phyloP scores from a whole-genome alignment of 2,329 filamentous ascomycete species.

The Zopfia rhizophila region DNA sequence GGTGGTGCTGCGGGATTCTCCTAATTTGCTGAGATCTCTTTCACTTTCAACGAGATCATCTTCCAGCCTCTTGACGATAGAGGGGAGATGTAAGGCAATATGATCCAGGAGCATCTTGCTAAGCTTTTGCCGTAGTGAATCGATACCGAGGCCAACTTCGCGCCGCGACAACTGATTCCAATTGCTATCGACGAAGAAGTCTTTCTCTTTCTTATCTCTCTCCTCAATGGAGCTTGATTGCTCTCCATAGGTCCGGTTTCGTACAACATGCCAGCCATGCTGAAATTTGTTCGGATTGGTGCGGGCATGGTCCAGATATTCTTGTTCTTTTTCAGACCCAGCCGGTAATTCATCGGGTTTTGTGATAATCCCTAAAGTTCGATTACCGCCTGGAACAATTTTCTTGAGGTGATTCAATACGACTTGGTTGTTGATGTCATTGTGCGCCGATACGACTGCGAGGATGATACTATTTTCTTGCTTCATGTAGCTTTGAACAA shows the following conservation, averaged over 20 bases:
- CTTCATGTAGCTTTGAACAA: slow-evolving; percentile 64
- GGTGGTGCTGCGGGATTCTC: slow-evolving; percentile 56
- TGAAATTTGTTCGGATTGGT: slow-evolving; percentile 42
- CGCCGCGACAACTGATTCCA: slow-evolving; percentile 32
- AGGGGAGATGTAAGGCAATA: slow-evolving; percentile 38
- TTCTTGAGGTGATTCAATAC: slow-evolving; percentile 60
- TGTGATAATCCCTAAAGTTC: slow-evolving; percentile 66
- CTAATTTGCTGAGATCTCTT: slow-evolving; percentile 56
- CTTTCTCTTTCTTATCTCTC: slow-evolving; percentile 45
- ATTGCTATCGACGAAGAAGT: slow-evolving; percentile 39
- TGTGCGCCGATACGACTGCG: slow-evolving; percentile 52
- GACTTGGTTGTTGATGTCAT: slow-evolving; percentile 64
- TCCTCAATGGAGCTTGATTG: slow-evolving; percentile 45
- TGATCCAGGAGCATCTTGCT: slow-evolving; percentile 58
- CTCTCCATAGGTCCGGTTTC: slow-evolving; percentile 50
- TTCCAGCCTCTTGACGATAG: slow-evolving; percentile 31
- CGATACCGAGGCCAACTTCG: slow-evolving; percentile 53
- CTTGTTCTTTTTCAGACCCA: slow-evolving; percentile 50
- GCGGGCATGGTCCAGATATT: slow-evolving; percentile 43
- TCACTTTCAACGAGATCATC: slow-evolving; percentile 28
- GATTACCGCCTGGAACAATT: slow-evolving; percentile 56
- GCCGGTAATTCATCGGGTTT: slow-evolving; percentile 59
- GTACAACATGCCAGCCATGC: slow-evolving; percentile 53
- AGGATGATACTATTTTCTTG: slow-evolving; percentile 67
- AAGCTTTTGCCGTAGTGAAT: slow-evolving; percentile 54